Percentiles rank a stretch among this genome's conserved stretches.
Conservation (phyloP, 495 filamentous ascomycete genomes). For the Paragyromitra xinjiangensis region DNA sequence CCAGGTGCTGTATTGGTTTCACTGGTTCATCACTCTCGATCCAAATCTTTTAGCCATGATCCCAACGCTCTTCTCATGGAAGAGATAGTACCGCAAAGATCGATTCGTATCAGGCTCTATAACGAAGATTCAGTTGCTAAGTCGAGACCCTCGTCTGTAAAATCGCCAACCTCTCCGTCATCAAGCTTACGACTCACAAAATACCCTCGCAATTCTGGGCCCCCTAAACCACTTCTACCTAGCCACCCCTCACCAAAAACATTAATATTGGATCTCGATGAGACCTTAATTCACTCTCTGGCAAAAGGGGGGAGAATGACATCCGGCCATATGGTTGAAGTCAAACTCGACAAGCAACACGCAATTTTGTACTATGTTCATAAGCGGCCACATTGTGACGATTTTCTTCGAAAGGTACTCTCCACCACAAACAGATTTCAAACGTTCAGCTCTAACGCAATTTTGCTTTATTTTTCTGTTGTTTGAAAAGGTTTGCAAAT, state of each 20-base stretch:
- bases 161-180: constrained; percentile 90
- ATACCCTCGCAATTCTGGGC: constrained; percentile 87
- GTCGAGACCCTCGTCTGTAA: constrained; percentile 73
- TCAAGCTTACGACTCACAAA: constrained; percentile 75
- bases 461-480: neutral
- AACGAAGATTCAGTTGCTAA: constrained; percentile 75
- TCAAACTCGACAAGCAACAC: constrained; percentile 91
- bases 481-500: constrained; percentile 75
- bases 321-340: constrained; percentile 98
- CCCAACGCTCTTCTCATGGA: constrained; percentile 58
- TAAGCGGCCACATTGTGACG: constrained; percentile 95
- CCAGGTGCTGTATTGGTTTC: constrained; percentile 6
- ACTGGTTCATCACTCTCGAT: constrained; percentile 37
- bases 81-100: constrained; percentile 74
- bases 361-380: constrained; percentile 99
- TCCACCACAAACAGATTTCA: neutral
- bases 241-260: constrained; percentile 71
- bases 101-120: constrained; percentile 89
- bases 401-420: constrained; percentile 85
- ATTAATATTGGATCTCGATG: constrained; percentile 92
- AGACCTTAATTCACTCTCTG: constrained; percentile 96
- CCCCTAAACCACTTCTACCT: constrained; percentile 88
- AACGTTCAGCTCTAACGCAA: neutral
- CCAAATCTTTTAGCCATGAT: constrained; percentile 40
- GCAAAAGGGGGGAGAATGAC: constrained; percentile 95